A percentile compares a stretch with the other conserved stretches of the same genome.
These are phyloP conservation scores for Fagus crenata DNA, from an alignment of 306 rosid genomes.

Conservation along the genomic window DNA sequence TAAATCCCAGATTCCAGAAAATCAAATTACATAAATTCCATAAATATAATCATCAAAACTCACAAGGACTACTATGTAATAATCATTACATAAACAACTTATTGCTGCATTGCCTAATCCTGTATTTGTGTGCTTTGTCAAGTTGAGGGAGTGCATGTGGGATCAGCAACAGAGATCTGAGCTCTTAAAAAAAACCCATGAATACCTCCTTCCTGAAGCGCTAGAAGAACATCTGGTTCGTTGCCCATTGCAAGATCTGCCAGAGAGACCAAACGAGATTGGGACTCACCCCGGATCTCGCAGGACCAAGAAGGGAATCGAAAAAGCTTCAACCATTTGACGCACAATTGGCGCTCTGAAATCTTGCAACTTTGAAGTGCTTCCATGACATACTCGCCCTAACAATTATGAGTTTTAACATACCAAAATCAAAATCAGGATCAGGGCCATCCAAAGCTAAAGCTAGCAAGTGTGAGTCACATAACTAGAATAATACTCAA, in stretches of 20 bases:
- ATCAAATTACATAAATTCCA: neutral
- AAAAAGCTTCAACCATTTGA: constrained; percentile 92
- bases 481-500: neutral
- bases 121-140: constrained; percentile 14
- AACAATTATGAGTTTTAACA: constrained; percentile 32
- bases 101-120: neutral
- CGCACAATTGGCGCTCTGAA: constrained; percentile 49
- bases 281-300: constrained; percentile 57
- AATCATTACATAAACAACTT: neutral
- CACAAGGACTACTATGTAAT: neutral
- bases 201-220: constrained; percentile 74
- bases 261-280: constrained; percentile 50
- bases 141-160: constrained; percentile 31
- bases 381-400: constrained; percentile 52
- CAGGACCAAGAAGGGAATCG: constrained; percentile 76
- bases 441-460: constrained; percentile 22
- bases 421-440: constrained; percentile 17
- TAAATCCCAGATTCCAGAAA: too few species aligned
- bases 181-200: constrained; percentile 67
- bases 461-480: neutral
- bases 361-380: constrained; percentile 46
- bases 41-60: neutral
- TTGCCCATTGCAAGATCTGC: constrained; percentile 40
- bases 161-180: constrained; percentile 53
- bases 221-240: constrained; percentile 55